phyloP scores from a whole-genome alignment of 495 filamentous ascomycete genomes.

The Trypethelium eluteriae region DNA sequence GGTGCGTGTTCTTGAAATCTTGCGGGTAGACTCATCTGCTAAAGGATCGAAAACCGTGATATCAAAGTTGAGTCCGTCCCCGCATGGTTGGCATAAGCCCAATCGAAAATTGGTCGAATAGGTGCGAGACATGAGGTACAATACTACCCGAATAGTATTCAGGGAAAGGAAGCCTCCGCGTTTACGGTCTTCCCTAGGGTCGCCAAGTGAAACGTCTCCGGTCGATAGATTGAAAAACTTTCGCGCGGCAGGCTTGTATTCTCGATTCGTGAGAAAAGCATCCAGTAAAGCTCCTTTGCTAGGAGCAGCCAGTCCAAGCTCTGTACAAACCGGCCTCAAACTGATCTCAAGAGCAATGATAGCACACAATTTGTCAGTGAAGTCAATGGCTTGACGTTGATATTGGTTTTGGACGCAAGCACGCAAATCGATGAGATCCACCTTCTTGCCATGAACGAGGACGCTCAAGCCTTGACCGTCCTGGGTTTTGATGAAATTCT shows the following conservation, averaged over 20 bases:
- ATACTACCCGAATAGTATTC: neutral
- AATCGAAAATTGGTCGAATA: neutral
- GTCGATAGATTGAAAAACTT: neutral
- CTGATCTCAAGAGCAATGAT: constrained; percentile 1
- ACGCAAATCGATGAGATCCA: neutral
- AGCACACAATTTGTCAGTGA: constrained; percentile 4
- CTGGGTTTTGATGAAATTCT: neutral
- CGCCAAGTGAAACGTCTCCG: neutral
- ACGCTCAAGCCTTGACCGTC: neutral
- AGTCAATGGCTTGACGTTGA: neutral
- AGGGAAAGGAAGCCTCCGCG: constrained; percentile 1
- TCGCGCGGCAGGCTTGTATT: neutral
- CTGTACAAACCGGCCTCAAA: neutral
- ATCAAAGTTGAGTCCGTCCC: neutral
- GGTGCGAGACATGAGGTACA: neutral
- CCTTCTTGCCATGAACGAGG: neutral
- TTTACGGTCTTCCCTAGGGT: neutral
- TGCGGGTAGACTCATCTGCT: neutral
- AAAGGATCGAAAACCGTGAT: neutral
- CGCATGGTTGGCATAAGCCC: neutral
- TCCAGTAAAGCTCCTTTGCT: neutral
- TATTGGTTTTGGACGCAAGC: neutral
- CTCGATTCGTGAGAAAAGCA: constrained; percentile 1
- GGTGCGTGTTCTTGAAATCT: neutral
- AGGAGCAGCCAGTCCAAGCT: neutral